Percentiles rank a stretch among this genome's conserved stretches.
These are phyloP conservation scores for Ammopiptanthus mongolicus DNA, from an alignment of 306 rosid species.

Conservation along the genomic window DNA sequence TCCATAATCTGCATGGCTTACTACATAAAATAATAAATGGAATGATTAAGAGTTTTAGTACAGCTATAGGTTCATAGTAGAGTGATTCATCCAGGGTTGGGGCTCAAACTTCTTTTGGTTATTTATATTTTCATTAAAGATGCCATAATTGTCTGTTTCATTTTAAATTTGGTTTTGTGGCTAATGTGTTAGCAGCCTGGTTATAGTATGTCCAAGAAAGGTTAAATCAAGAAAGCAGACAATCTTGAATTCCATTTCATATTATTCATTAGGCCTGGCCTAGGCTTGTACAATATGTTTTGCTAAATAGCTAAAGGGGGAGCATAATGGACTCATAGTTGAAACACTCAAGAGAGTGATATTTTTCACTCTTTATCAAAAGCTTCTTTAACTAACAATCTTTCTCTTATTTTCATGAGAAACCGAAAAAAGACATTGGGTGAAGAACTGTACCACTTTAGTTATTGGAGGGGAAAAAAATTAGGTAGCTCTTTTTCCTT, in stretches of 20 bases:
- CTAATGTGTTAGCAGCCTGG: neutral
- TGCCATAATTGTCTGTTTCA: neutral
- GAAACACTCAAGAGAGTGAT: constrained; percentile 44
- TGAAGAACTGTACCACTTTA: constrained; percentile 75
- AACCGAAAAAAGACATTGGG: constrained; percentile 63
- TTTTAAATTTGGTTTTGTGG: neutral
- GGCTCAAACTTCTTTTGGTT: neutral
- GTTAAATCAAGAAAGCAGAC: constrained; percentile 1
- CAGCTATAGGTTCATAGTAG: neutral
- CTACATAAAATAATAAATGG: too few species aligned
- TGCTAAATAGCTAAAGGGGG: constrained; percentile 14
- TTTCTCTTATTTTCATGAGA: constrained; percentile 95
- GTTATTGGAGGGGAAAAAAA: constrained; percentile 43
- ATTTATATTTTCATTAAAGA: neutral
- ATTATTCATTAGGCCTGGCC: constrained; percentile 16
- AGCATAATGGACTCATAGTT: constrained; percentile 24
- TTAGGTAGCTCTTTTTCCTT: constrained; percentile 48
- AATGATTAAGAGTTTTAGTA: neutral
- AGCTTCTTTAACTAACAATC: constrained; percentile 69
- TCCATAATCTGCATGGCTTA: neutral
- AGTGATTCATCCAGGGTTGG: neutral
- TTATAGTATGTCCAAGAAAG: neutral
- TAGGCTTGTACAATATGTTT: neutral
- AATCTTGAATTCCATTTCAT: constrained; percentile 13
- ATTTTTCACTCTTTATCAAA: constrained; percentile 63